Base-by-base conservation (phyloP, 2,329 filamentous ascomycete genomes). In the Verticillium klebahnii region DNA sequence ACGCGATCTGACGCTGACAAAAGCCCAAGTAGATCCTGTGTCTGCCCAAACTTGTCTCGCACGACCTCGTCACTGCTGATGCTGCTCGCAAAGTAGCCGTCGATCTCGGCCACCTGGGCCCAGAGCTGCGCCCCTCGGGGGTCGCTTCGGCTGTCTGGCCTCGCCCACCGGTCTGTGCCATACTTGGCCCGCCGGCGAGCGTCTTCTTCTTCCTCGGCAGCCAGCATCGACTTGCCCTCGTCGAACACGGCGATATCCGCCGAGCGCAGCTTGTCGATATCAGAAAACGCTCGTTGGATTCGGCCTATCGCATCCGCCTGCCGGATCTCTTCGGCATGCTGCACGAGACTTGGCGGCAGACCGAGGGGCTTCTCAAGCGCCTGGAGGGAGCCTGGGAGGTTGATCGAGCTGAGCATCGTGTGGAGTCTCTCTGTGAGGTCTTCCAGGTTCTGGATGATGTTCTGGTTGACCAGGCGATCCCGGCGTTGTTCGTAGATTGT, bases 311-410 rank as follows among this genome's bases (percentile, higher is more conserved):
- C 94, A 70, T 97, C 93, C 61, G 93, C 91, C 72, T 98, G 94
- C 23, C 93, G 85, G 57, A 99, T 89, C 71, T 98, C 95, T 72
- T 98, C 94, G 0, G 94, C 94, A 68, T 97, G 95, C 25, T 95
- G 91, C 2, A 93, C 85, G 2, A 99, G 77, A 17, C 87, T 91
- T 0, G 92, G 91, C 0, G 95, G 95, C 4, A 99, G 76, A 0
- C 95, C 95, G 0, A 99, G 82, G 0, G 95, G 95, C 72, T 97
- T 98, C 72, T 99, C 95, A 1, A 98, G 82, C 0, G 95, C 95
- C 73, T 99, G 95, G 4, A 99, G 77, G 1, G 94, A 96, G 0
- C 95, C 95, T 0, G 95, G 95, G 0, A 99, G 84, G 62, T 96
- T 95, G 15, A 98, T 80, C 0, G 90, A 93, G 19, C 90, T 87